A percentile compares a stretch with the other conserved stretches of the same genome.
Evolutionary conservation across 148 eudicot species (phyloP).

Genomic region (Rhododendron williamsianum): DNA sequence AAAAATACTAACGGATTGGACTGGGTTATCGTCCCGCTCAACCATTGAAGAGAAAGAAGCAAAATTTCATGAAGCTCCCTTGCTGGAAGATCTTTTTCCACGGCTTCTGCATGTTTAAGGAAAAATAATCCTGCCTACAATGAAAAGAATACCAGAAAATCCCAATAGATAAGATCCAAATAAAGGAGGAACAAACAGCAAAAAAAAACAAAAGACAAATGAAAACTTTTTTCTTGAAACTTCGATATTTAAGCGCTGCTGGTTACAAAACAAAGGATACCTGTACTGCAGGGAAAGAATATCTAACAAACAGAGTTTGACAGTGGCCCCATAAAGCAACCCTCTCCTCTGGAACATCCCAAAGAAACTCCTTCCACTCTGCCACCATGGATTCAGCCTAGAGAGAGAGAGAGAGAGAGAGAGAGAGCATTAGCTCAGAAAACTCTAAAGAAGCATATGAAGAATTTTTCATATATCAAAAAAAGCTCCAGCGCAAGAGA

Average conservation of each 20-base stretch:
- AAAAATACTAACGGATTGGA: conserved; percentile 67
- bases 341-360: conserved; percentile 98
- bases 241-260: conserved; percentile 5
- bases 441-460: background rate
- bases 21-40: conserved; percentile 77
- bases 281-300: conserved; percentile 87
- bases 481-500: background rate
- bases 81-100: conserved; percentile 87
- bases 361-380: conserved; percentile 96
- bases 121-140: conserved; percentile 86
- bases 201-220: background rate
- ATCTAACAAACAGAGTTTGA: conserved; percentile 73
- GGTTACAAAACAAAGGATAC: conserved; percentile 25
- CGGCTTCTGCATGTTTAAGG: conserved; percentile 87
- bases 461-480: too few species aligned
- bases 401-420: background rate
- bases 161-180: conserved; percentile 6
- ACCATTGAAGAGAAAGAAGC: conserved; percentile 92
- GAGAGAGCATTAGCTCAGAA: background rate
- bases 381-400: conserved; percentile 95
- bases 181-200: background rate
- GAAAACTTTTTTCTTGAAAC: background rate
- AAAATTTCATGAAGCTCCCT: conserved; percentile 78
- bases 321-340: conserved; percentile 96
- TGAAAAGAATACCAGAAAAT: conserved; percentile 6